phyloP scores from a whole-genome alignment of 139 green algal species.

The Chlorella ohadii region DNA sequence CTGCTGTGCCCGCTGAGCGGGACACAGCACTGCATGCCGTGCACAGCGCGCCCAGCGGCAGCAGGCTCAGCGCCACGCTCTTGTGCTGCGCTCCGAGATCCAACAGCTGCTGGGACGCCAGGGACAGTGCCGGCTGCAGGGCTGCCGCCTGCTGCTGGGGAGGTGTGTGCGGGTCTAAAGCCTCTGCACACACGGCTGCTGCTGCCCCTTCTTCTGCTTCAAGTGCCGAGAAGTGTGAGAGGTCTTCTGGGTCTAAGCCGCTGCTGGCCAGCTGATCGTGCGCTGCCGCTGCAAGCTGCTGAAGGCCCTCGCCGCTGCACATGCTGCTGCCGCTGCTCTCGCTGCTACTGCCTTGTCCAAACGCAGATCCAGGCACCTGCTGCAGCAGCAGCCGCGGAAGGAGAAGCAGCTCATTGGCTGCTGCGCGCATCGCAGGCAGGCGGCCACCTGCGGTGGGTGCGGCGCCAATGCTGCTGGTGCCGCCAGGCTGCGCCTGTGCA shows the following conservation, averaged over 20 bases:
- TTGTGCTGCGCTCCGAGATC: conserved; percentile 13
- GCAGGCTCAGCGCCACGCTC: conserved; percentile 34
- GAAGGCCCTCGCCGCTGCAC: not conserved
- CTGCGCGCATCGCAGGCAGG: not conserved
- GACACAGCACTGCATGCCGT: not conserved
- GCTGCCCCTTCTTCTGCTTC: conserved; percentile 13
- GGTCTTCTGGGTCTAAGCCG: not conserved
- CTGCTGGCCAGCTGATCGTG: not conserved
- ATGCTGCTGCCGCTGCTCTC: not conserved
- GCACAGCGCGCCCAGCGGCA: conserved; percentile 32
- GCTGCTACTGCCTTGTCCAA: too few species aligned
- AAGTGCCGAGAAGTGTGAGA: not conserved
- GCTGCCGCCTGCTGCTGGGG: not conserved
- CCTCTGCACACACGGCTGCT: not conserved
- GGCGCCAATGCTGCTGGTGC: not conserved
- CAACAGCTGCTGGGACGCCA: conserved; percentile 5
- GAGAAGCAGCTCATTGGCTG: not conserved
- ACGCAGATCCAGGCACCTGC: not conserved
- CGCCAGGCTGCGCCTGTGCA: not conserved
- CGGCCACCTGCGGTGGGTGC: not conserved
- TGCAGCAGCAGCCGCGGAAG: not conserved
- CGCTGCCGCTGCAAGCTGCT: not conserved
- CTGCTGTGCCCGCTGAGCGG: not conserved
- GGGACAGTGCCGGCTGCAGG: not conserved
- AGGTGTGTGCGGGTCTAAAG: not conserved